Evolutionary conservation across 2,329 filamentous ascomycete genomes (phyloP), one percentile per base, ranked within the genome.

Genomic region (Arthrobotrys entomopaga): DNA sequence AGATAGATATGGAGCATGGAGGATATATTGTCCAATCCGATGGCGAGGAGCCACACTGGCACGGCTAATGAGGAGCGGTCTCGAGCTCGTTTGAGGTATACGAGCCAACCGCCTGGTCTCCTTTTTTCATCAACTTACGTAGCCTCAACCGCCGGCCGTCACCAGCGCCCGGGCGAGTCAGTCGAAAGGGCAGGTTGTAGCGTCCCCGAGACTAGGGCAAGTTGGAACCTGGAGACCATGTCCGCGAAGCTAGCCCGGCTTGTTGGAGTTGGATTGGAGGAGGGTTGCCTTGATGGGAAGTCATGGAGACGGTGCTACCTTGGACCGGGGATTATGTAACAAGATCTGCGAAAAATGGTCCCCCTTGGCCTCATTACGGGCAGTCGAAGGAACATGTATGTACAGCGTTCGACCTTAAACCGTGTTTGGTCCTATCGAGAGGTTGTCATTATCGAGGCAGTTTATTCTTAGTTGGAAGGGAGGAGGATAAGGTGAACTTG

Each of bases 11-110:
- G 19, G 20, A 57, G 53, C 42, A 42, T 40, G 13, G 26, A 15
- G 11, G 20, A 56, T 56, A n/a, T n/a, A 19, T 24, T 15, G 13
- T 20, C 53, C 64, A 67, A 67, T 59, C 64, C 54, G 46, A 48
- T 16, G 52, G 48, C 40, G 64, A 66, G 46, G 64, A 59, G 64
- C 64, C 64, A 67, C 64, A 60, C 64, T 46, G 48, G 56, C 16
- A 59, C 64, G 64, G 64, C 38, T 67, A 59, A 67, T 67, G 54
- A 60, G 56, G 53, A 15, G 38, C 19, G 20, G 20, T 59, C 20
- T 42, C 19, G 20, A 13, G 46, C 20, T 42, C 48, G 64, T 67
- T 67, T 67, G 64, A 67, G 43, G 64, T 67, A 67, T 67, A 67
- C 64, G 64, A 67, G 64, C 64, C 34, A 67, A 38, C 34, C 64